phyloP scores from a whole-genome alignment of 2,329 filamentous ascomycete genomes.

The Colletotrichum sp. region DNA sequence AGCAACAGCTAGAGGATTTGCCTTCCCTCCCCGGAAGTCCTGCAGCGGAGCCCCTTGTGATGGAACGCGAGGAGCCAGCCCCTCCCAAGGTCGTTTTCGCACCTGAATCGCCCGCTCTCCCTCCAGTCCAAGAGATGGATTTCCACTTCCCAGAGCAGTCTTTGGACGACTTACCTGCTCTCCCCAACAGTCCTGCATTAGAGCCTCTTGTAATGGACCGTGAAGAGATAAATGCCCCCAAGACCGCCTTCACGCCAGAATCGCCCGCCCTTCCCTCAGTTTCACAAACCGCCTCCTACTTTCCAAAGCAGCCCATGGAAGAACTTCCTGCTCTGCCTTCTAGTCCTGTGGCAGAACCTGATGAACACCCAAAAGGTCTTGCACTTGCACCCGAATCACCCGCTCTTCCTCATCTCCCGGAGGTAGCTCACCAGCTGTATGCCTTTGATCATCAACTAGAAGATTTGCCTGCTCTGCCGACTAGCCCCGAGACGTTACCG shows the following conservation, averaged over 20 bases:
- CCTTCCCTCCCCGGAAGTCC: background rate
- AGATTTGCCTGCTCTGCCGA: conserved; percentile 18
- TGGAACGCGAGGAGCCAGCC: background rate
- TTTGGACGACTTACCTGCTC: background rate
- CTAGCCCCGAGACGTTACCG: conserved; percentile 15
- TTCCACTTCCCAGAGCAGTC: background rate
- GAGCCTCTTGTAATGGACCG: background rate
- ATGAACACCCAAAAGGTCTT: background rate
- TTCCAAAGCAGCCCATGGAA: background rate
- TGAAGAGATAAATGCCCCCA: background rate
- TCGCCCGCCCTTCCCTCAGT: background rate
- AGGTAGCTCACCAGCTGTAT: background rate
- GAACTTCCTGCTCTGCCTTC: background rate
- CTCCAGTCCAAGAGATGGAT: background rate
- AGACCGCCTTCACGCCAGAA: background rate
- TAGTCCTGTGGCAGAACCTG: background rate
- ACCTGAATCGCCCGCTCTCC: background rate
- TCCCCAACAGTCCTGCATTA: background rate
- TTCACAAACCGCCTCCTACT: background rate
- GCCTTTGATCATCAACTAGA: background rate
- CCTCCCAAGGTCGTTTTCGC: background rate
- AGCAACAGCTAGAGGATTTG: background rate
- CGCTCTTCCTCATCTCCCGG: background rate
- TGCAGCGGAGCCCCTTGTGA: background rate
- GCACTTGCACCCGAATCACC: background rate